Evolutionary conservation across 164 flowering plant species (phyloP), one percentile per base, ranked within the genome.

Genomic region (Stephania yunnanensis): DNA sequence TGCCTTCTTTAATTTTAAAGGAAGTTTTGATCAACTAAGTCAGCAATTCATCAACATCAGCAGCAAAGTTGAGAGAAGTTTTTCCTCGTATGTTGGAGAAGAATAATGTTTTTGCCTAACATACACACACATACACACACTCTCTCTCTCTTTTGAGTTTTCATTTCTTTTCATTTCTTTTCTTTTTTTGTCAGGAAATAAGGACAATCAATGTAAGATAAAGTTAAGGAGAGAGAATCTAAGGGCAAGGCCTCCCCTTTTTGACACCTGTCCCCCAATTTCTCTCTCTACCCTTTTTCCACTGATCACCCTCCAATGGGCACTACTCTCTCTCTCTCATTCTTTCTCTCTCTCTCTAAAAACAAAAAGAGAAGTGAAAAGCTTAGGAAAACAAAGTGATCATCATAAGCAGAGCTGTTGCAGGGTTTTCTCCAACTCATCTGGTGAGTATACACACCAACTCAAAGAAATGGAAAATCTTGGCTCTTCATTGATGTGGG

Each of bases 251-350:
- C 66, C 25, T 61, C 66, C 29, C 22, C 25, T n/a, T 17, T 25
- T 52, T 64, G 77, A 80, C 82, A 80, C 79, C 70, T 80, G 82
- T 80, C 80, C 69, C 58, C 48, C 70, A 48, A 19, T 61, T 61
- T 61, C 66, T 61, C 65, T 58, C 25, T 61, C 61, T 45, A 17
- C 68, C 50, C 64, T 52, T 48, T 70, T 65, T 80, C 70, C 68
- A 42, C 70, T 58, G 52, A 10, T 50, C 69, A 6, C 20, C 61
- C 9, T 72, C 64, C 58, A 30, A 25, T 46, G 42, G 42, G 42
- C 42, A 17, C 19, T 10, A 42, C 50, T 46, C n/a, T 3, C 58
- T 1, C 70, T 31, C 30, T 11, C 15, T n/a, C n/a, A 10, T 11
- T 19, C 65, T 6, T 19, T 3, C 58, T 2, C 64, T 31, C 30